These are phyloP conservation scores for Corrigiola litoralis DNA, from an alignment of 179 eudicot genomes.

Conservation along the genomic window DNA sequence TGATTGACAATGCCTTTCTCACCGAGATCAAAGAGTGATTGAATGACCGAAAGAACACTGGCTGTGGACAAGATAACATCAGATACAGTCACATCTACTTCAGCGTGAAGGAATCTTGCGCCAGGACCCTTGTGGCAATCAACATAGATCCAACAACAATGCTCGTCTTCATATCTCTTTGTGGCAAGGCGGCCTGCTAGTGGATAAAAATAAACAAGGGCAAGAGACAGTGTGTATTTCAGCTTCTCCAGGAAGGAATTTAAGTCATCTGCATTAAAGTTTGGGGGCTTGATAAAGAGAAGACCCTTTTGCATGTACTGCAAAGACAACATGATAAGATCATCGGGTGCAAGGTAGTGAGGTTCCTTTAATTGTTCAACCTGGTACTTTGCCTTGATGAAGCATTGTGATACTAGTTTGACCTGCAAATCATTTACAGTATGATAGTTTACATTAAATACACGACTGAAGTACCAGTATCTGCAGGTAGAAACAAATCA, in stretches of 20 bases:
- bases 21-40: conserved; percentile 27
- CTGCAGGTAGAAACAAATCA: too few relatives aligned
- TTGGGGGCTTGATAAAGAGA: background rate
- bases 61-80: conserved; percentile 12
- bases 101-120: conserved; percentile 33
- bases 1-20: conserved; percentile 8
- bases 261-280: background rate
- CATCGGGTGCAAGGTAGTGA: background rate
- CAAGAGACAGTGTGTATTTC: conserved; percentile 2
- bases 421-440: too few relatives aligned
- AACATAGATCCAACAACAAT: conserved; percentile 20
- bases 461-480: too few relatives aligned
- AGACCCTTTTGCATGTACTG: conserved; percentile 34
- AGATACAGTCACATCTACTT: background rate
- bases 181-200: conserved; percentile 40
- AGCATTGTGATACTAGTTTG: conserved; percentile 30
- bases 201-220: conserved; percentile 38
- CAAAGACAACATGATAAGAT: background rate
- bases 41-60: conserved; percentile 24
- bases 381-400: conserved; percentile 23
- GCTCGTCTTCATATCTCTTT: conserved; percentile 18
- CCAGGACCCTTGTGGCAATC: conserved; percentile 33
- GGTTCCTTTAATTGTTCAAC: background rate
- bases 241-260: background rate
- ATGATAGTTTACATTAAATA: too few relatives aligned